phyloP scores from a whole-genome alignment of 2,329 filamentous ascomycete species.

The Plectosphaerella sp. region DNA sequence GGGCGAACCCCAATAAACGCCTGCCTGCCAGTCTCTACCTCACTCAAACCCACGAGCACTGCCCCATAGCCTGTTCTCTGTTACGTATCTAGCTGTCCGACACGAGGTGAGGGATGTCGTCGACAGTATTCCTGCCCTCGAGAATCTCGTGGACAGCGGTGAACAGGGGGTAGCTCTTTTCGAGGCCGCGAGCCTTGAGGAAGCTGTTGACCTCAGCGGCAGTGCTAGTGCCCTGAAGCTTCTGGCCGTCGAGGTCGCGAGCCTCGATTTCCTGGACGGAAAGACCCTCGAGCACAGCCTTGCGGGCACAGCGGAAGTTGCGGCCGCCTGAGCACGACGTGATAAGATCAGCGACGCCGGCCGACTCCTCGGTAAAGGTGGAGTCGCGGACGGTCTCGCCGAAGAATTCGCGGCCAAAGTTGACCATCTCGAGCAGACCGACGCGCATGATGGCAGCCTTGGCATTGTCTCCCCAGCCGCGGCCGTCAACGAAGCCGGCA shows the following conservation, averaged over 20 bases:
- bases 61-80: not conserved
- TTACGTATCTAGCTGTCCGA: conserved; percentile 19
- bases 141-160: conserved; percentile 82
- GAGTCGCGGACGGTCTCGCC: conserved; percentile 70
- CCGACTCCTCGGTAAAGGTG: conserved; percentile 96
- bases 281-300: conserved; percentile 74
- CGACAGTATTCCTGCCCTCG: conserved; percentile 68
- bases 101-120: conserved; percentile 74
- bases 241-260: conserved; percentile 91
- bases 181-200: conserved; percentile 70
- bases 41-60: not conserved
- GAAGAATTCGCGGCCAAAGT: conserved; percentile 93
- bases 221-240: conserved; percentile 90
- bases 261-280: conserved; percentile 84
- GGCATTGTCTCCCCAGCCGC: conserved; percentile 97
- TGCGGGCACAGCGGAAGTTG: conserved; percentile 91
- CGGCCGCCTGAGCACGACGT: conserved; percentile 88
- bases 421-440: conserved; percentile 92
- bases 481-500: conserved; percentile 90
- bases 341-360: conserved; percentile 91
- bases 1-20: not conserved
- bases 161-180: conserved; percentile 86
- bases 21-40: not conserved
- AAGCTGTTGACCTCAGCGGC: conserved; percentile 90
- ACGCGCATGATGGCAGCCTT: conserved; percentile 97